Evolutionary conservation across 2,329 filamentous ascomycete genomes (phyloP), one percentile per base, ranked within the genome.

Genomic region (Tolypocladium cylindrosporum): DNA sequence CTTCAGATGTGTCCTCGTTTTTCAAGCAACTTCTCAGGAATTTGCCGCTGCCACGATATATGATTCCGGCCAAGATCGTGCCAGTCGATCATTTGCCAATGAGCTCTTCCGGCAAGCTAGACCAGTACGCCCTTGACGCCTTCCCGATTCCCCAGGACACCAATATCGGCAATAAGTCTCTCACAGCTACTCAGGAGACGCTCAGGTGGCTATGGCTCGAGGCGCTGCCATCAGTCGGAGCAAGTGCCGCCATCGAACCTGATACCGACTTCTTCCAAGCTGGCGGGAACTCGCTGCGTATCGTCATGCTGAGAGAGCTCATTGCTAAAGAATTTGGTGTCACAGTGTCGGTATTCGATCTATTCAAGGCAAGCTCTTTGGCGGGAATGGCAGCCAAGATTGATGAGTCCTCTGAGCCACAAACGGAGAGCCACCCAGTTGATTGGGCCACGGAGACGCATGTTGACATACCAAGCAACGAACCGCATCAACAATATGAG

Each of bases 271-370:
- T 79, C 63, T 78, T 77, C 64, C 58, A 59, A 0, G 60, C 71
- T 2, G 76, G 76, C 2, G 76, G 75, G 6, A 76, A 69, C 58
- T 78, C 75, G 0, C 56, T 77, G 6, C 65, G 75, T 0, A 60
- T 77, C 1, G 61, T 77, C 13, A 59, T 65, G 3, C 69, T 81
- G 0, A 71, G 74, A 56, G 55, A 61, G 0, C 57, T 57, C 0
- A 72, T 82, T 37, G 61, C 62, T 1, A 55, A 68, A 1, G 40
- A 36, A 0, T 74, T 79, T 56, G 57, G 61, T 1, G 63, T 71
- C 4, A 51, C 54, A 0, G 11, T 77, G 1, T 61, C 62, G 0
- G 63, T 80, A 0, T 27, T 64, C 1, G 61, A 76, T 0, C 65
- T 81, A 0, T 71, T 77, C 50, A 61, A 69, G 4, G 58, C 64